phyloP scores from a whole-genome alignment of 176 grass and related monocot species.

The Melocanna baccifera region DNA sequence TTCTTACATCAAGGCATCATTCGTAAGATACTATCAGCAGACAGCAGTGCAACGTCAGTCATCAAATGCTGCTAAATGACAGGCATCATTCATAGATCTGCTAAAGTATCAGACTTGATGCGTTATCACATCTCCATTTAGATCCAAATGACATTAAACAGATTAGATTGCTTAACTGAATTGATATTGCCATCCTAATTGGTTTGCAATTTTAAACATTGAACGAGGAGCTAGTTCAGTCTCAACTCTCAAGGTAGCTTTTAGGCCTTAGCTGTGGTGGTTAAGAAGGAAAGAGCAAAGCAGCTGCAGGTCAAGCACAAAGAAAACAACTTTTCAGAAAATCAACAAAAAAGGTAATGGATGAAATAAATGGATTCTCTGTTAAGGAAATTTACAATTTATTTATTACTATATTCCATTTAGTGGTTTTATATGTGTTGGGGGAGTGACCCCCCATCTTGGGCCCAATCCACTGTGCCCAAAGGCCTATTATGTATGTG shows the following conservation, averaged over 20 bases:
- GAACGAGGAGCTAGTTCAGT: neutral
- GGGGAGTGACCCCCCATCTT: too few relatives aligned
- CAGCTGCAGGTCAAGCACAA: neutral
- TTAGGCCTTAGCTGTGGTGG: neutral
- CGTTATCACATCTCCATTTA: neutral
- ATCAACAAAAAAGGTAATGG: neutral
- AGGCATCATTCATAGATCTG: too few relatives aligned
- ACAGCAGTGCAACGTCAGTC: neutral
- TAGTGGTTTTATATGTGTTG: neutral
- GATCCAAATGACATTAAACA: neutral
- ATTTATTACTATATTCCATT: neutral
- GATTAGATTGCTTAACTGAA: neutral
- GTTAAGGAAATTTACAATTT: neutral
- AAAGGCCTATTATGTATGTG: too few relatives aligned
- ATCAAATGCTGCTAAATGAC: neutral
- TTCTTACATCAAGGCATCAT: neutral
- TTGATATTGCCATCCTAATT: neutral
- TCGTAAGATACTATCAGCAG: neutral
- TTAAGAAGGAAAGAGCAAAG: conserved; percentile 15
- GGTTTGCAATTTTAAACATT: neutral
- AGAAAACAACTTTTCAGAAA: neutral
- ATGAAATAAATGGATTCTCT: neutral
- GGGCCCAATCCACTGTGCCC: too few relatives aligned
- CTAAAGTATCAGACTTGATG: neutral
- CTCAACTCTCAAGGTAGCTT: neutral